A percentile compares a stretch with the other conserved stretches of the same genome.
phyloP scores from a whole-genome alignment of 2,329 filamentous ascomycete genomes.

The Botrytis sinoallii region DNA sequence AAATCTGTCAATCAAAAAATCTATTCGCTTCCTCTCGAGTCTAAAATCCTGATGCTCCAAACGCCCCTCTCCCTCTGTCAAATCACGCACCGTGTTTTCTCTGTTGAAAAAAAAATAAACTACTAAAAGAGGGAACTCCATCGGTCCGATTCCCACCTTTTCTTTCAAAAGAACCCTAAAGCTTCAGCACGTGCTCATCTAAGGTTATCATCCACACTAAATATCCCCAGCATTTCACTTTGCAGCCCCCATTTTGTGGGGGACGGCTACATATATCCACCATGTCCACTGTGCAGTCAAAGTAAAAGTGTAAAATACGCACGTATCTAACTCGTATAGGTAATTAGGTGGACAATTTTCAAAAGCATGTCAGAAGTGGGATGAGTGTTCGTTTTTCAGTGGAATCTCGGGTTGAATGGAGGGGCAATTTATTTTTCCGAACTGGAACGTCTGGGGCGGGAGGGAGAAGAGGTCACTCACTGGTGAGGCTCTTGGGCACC shows the following conservation, averaged over 20 bases:
- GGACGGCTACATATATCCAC: neutral
- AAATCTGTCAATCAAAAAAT: neutral
- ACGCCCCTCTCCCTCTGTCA: neutral
- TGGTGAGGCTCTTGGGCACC: neutral
- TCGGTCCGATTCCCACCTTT: slow-evolving; percentile 6
- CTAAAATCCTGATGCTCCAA: neutral
- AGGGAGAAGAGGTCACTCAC: neutral
- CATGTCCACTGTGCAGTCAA: neutral
- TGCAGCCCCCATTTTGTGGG: neutral
- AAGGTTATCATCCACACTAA: neutral
- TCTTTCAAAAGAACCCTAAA: neutral
- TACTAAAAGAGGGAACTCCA: neutral
- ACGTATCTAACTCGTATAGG: neutral
- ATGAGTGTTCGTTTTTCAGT: neutral
- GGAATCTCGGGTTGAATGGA: neutral
- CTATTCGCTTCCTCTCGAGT: neutral
- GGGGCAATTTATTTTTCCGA: neutral
- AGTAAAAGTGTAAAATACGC: neutral
- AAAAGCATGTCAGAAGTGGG: neutral
- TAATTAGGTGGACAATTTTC: neutral
- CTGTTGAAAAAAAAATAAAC: neutral
- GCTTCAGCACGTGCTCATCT: neutral
- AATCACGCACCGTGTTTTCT: neutral
- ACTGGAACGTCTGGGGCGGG: neutral
- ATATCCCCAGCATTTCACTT: neutral